Evolutionary conservation across 2,329 filamentous ascomycete genomes (phyloP), one percentile per base, ranked within the genome.

Genomic region (Leptosphaerulina australis): DNA sequence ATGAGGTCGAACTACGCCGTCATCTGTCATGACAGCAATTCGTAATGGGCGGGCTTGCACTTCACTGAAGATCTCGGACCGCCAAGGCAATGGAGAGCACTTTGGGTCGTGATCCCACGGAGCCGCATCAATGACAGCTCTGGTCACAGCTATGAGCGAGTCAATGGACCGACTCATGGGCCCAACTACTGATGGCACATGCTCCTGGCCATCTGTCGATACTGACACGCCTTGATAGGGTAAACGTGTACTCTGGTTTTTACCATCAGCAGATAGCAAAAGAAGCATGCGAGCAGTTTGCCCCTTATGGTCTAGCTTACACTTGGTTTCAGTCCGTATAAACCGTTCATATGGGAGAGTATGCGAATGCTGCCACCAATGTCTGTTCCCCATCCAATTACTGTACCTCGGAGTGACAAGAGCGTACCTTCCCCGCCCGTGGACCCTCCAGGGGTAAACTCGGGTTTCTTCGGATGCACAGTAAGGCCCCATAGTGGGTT

Each of bases 131-230:
- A 79, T 72, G 1, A 85, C 58, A 0, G 76, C 73, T 54, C 74
- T 79, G 56, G 77, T 84, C 8, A 77, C 72, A 1, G 76, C 69
- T 6, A 72, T 71, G 2, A 87, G 68, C 0, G 83, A 82, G 3
- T 73, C 64, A 3, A 85, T 63, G 50, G 74, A 76, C 5, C 83
- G 74, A 5, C 81, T 74, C 72, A 88, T 76, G 1, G 85, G 84
- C 0, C 84, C 84, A n/a, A 86, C 71, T 0, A 83, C 77, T 0
- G 84, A 87, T 1, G 83, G 83, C 0, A 87, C 80, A 65, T 87
- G 83, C 47, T 86, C 82, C 59, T 87, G 84, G 2, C 84, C 83
- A 30, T 86, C 83, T 0, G 81, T 85, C 0, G 83, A 85, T 0
- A 86, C 83, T 0, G 81, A 76, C 0, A 84, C 81, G 0, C 82